Evolutionary conservation across 2,329 filamentous ascomycete species (phyloP), one percentile per base, ranked within the genome.

Genomic region (Alternaria infectoria): DNA sequence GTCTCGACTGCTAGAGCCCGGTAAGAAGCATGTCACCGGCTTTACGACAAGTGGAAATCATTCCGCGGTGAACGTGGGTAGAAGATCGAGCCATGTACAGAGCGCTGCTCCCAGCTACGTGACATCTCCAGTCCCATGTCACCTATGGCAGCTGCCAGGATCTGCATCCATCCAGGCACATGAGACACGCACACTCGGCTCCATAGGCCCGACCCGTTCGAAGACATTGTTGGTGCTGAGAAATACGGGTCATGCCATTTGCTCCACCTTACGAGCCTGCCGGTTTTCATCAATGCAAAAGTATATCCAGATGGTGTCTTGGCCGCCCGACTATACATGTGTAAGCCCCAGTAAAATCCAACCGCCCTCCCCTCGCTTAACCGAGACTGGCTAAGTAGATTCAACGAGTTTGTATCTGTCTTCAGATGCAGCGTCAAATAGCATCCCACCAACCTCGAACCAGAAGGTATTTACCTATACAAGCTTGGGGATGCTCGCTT

Each of bases 171-270:
- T 17, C 52, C 32, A 17, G 52, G 30, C 25, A 43, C n/a, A 43
- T 49, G 19, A 23, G 56, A 30, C 46, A 51, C 45, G 46, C 46
- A 44, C n/a, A 45, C 30, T 59, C 56, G 56, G 49, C 11, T 36
- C 26, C 28, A 59, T 59, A 44, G n/a, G n/a, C 26, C 61, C 50
- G 61, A 59, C 15, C 49, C 56, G 57, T 44, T 12, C 45, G 32
- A 32, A 28, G 15, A 59, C 19, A 40, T 25, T 28, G 55, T 36
- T 21, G 25, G 44, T 28, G 55, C 50, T 50, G 44, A 59, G 28
- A 47, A 54, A 55, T 55, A 63, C 32, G 36, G 43, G 23, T 23
- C 25, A 51, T 30, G 15, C 50, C 44, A 59, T 63, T 59, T 63
- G 50, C 30, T 55, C 45, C 55, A 54, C 49, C 30, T 46, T 51